Base-by-base conservation (phyloP, 768 basidiomycete species). In the Mycena capillaripes region DNA sequence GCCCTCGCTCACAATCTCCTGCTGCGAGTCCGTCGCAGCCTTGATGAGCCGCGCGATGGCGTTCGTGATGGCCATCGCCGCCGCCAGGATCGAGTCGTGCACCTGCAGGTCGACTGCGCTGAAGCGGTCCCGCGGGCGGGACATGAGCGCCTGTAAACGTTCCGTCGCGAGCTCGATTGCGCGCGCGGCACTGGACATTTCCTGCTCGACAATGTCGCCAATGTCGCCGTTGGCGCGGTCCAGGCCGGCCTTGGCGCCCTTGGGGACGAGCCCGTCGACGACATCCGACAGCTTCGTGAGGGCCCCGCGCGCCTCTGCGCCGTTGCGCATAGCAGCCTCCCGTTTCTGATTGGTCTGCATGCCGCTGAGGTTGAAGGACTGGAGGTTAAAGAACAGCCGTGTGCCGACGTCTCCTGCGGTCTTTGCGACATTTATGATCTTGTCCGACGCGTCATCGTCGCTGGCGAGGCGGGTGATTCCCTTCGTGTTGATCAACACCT, bases 1-100 rank as follows among this genome's bases (percentile, higher is more conserved):
- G 69, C 98, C 98, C 83, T 98, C 93, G 3, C 93, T 92, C 65
- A 98, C 98, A 66, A 99, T 99, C 85, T 99, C 98, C 81, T 98
- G 91, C 82, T 99, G 98, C 60, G 97, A 98, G 42, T 97, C 97
- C 1, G 98, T 98, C 25, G 98, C 98, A 11, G 98, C 97, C 80
- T 94, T 90, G 79, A 99, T 99, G 69, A 99, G 91, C 38, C 97
- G 92, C 21, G 91, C 94, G 78, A 99, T 99, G 32, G 97, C 97
- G 78, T 84, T 95, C 19, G 98, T 98, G 85, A 99, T 99, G 6
- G 95, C 96, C 85, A 99, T 89, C 6, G 98, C 95, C 10, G 97
- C 93, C 17, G 93, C 86, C 50, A 99, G 90, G 79, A 99, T 99
- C 16, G 98, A 95, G 81, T 99, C 98, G 85, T 99, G 98, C 53